Evolutionary conservation across 2,329 filamentous ascomycete species (phyloP), one percentile per base, ranked within the genome.

Genomic region (Trichoderma guizhouense): DNA sequence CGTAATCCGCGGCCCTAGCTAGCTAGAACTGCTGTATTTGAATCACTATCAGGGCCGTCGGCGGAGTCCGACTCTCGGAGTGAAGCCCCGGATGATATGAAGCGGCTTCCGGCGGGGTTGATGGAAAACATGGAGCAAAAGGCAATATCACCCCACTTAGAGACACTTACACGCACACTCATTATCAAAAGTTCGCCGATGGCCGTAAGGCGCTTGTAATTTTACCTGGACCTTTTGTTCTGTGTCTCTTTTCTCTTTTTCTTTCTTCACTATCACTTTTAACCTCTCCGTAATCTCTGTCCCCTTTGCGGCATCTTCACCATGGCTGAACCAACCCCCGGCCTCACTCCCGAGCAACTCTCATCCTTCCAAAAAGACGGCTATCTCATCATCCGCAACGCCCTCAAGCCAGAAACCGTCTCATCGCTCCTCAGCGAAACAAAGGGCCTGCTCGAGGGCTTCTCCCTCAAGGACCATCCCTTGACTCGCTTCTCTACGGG

Each of bases 401-500:
- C 93, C 71, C 89, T 98, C 53, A 86, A 86, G 11, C 86, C 86
- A 0, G 80, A 86, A 1, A 93, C 92, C 21, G 89, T 95, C 63
- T 80, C 86, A 15, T 83, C 87, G 28, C 89, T 98, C 4, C 88
- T 98, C 21, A 81, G 83, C 73, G 93, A 97, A 82, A 96, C 94
- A 7, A 86, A 91, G 78, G 83, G 84, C 39, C 87, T 98, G 74
- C 92, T 98, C 63, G 84, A 89, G 69, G 85, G 87, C 73, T 95
- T 99, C 83, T 87, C 90, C 47, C 87, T 98, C n/a, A 86, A 89
- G 43, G 88, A 92, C 72, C 96, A 98, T 82, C 95, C 96, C 1
- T 91, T 98, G 87, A 98, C 96, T 9, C 92, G 91, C 79, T 99
- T 99, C 87, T 93, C 92, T 34, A 98, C 95, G 0, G 95, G 95